Percentiles rank a stretch among this genome's conserved stretches.
Evolutionary conservation across 208 protist genomes (phyloP).

Genomic region (Lotmaria passim): DNA sequence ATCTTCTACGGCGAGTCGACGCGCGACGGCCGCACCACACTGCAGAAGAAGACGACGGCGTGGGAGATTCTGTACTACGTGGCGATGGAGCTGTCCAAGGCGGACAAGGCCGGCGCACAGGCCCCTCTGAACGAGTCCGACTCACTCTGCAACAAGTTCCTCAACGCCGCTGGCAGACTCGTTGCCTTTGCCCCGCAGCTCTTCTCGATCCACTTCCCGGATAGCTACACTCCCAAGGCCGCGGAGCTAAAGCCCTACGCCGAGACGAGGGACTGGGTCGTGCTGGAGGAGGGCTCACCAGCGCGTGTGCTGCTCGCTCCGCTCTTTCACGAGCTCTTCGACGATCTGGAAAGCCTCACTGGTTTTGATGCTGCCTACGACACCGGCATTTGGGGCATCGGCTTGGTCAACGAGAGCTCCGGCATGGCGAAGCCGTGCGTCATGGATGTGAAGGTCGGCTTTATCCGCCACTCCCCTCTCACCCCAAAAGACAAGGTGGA

Average conservation of each 20-base stretch:
- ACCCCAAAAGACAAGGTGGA: constrained; percentile 58
- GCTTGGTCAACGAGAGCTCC: constrained; percentile 63
- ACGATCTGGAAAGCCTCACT: constrained; percentile 28
- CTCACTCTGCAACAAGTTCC: constrained; percentile 19
- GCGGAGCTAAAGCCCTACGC: constrained; percentile 21
- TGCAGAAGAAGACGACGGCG: constrained; percentile 66
- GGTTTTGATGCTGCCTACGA: constrained; percentile 48
- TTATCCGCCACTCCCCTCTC: constrained; percentile 69
- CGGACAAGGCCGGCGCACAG: not conserved
- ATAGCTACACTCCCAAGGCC: constrained; percentile 23
- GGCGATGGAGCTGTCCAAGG: constrained; percentile 39
- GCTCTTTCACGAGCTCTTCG: constrained; percentile 50
- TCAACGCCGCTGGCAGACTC: constrained; percentile 27
- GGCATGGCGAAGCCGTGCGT: constrained; percentile 51
- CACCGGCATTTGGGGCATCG: constrained; percentile 51
- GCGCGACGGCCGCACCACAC: constrained; percentile 45
- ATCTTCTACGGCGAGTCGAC: constrained; percentile 60
- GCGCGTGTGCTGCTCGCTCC: constrained; percentile 20
- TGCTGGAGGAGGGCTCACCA: constrained; percentile 31
- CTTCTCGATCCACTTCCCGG: constrained; percentile 33
- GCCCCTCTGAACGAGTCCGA: not conserved
- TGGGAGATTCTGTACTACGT: constrained; percentile 82
- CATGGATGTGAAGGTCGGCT: constrained; percentile 84
- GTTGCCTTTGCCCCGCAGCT: constrained; percentile 20
- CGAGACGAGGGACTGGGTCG: constrained; percentile 33